Base-by-base conservation (phyloP, 1,139 yeast genomes). In the Tardiomyces blankii region DNA sequence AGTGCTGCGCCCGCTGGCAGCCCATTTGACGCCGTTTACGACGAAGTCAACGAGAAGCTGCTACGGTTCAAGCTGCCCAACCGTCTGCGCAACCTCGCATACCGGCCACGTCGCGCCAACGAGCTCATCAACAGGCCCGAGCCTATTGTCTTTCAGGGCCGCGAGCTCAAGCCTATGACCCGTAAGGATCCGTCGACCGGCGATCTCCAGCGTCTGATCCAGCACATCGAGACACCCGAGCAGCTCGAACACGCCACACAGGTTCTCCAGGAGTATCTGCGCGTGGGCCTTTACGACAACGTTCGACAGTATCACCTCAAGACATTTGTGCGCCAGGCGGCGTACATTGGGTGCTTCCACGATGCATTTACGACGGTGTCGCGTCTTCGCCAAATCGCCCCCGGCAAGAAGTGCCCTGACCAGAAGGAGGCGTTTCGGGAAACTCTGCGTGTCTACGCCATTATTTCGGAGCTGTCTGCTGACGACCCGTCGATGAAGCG, bases 101-200 rank as follows among this genome's bases (percentile, higher is more conserved):
- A 60, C 49, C 51, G 62, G 28, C 60, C 61, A 2, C 45, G 55
- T 21, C 49, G 53, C 23, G 51, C 57, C 13, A 48, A 51, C 43
- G 51, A 48, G 39, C 47, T 30, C n/a, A 12, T 59, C 43, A 48
- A 42, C 14, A 46, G 51, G 23, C 48, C 55, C 40, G 54, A 55
- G 45, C 51, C 57, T 13, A 47, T 51, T 40, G 43, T 48, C 13
- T 44, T 54, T 41, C 47, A 55, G 14, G 59, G 61, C 23, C 39
- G 53, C 42, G 38, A 41, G 13, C 46, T 57, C 32, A 44, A 46
- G 41, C 63, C 64, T 2, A 43, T 49, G 39, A 35, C 21, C 23
- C 59, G 49, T n/a, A 65, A 63, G 12, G 44, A 46, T 13, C 63
- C 64, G 9, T 52, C 60, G 4, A 44, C 42, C 23, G 51, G 49